Conservation (phyloP, 768 basidiomycete genomes). For the Pisolithus microcarpus region DNA sequence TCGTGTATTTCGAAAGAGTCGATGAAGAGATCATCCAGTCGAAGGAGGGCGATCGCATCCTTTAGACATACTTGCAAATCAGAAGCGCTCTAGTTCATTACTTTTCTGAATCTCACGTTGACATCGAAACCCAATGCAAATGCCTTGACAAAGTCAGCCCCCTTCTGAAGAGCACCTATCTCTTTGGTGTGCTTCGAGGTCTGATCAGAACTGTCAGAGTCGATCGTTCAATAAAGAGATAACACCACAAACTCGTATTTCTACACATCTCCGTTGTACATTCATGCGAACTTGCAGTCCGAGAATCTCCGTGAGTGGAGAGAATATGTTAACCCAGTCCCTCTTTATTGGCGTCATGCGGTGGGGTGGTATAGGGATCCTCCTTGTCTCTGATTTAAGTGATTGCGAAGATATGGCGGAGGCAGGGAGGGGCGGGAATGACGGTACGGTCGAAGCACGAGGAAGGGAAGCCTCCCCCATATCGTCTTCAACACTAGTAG, state of each 20-base stretch:
- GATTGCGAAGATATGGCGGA: conserved; percentile 33
- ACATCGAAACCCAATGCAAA: conserved; percentile 93
- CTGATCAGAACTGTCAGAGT: conserved; percentile 32
- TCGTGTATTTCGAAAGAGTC: conserved; percentile 99
- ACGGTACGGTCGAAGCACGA: conserved; percentile 47
- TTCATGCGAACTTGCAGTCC: conserved; percentile 98
- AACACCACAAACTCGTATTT: conserved; percentile 68
- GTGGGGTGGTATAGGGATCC: conserved; percentile 91
- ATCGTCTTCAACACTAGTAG: conserved; percentile 1
- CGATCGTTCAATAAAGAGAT: background rate
- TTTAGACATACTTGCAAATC: conserved; percentile 24
- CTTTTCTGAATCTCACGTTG: conserved; percentile 48
- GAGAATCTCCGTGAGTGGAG: conserved; percentile 90
- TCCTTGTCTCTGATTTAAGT: conserved; percentile 77
- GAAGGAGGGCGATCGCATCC: conserved; percentile 93
- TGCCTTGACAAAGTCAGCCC: conserved; percentile 94
- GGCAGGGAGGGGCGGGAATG: conserved; percentile 64
- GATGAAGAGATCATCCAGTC: conserved; percentile 94
- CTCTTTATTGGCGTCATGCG: conserved; percentile 96
- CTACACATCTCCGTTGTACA: conserved; percentile 78
- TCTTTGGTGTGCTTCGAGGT: conserved; percentile 95
- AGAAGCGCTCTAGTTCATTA: background rate
- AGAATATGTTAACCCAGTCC: conserved; percentile 94
- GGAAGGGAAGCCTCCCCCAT: conserved; percentile 37
- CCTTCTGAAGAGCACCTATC: conserved; percentile 89